Evolutionary conservation across 2,329 filamentous ascomycete genomes (phyloP).

Genomic region (Aspergillus awamori): DNA sequence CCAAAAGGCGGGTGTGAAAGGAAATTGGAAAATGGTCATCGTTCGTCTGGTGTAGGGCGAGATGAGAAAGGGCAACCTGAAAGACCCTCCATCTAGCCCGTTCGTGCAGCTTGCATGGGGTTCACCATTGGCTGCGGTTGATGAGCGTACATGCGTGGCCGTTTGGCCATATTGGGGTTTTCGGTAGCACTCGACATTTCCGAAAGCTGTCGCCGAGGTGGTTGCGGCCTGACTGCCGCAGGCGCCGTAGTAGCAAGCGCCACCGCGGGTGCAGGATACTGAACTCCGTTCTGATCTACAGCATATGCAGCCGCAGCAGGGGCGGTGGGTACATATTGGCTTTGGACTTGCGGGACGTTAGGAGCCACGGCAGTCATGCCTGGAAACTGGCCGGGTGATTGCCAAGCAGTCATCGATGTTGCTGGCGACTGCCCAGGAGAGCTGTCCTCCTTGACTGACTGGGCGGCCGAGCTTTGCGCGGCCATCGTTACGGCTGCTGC

Average conservation of each 20-base stretch:
- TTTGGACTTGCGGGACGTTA: constrained; percentile 47
- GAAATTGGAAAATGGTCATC: neutral
- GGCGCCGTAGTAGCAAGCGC: constrained; percentile 36
- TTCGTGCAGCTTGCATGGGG: constrained; percentile 53
- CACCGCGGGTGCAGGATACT: constrained; percentile 42
- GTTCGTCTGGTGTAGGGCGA: constrained; percentile 1
- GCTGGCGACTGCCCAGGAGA: constrained; percentile 65
- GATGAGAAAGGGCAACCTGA: constrained; percentile 7
- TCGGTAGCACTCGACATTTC: constrained; percentile 61
- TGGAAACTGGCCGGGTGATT: constrained; percentile 62
- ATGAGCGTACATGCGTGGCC: constrained; percentile 60
- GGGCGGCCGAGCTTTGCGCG: constrained; percentile 54
- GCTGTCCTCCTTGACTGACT: constrained; percentile 64
- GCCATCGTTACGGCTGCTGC: constrained; percentile 48
- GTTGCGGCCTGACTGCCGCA: constrained; percentile 39
- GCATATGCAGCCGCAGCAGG: constrained; percentile 42
- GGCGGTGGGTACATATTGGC: constrained; percentile 46
- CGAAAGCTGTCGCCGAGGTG: constrained; percentile 63
- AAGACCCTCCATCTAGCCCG: constrained; percentile 23
- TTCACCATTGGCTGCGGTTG: constrained; percentile 51
- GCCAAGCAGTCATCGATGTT: constrained; percentile 62
- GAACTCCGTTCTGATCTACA: constrained; percentile 44
- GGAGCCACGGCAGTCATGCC: constrained; percentile 60
- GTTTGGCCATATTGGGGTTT: constrained; percentile 57
- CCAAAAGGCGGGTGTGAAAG: constrained; percentile 13